phyloP scores from a whole-genome alignment of 1,284 basidiomycete species.

The Malassezia arunalokei region DNA sequence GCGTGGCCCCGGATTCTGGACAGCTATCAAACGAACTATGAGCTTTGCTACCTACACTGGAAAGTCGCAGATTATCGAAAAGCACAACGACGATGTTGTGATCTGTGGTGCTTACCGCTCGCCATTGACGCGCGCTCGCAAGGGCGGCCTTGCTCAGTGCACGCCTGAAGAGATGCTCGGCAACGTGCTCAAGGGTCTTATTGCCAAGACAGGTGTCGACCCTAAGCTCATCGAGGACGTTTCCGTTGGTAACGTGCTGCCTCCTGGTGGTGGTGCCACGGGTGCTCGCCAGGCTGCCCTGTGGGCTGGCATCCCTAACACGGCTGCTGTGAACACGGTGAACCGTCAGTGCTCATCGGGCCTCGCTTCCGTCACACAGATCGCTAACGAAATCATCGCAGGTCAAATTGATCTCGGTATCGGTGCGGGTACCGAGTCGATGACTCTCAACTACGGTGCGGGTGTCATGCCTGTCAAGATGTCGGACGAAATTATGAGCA shows the following conservation, averaged over 20 bases:
- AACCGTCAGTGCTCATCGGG: conserved; percentile 85
- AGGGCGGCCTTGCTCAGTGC: conserved; percentile 75
- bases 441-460: conserved; percentile 61
- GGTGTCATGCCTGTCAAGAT: conserved; percentile 60
- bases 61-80: conserved; percentile 14
- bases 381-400: conserved; percentile 68
- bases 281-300: conserved; percentile 89
- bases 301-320: conserved; percentile 70
- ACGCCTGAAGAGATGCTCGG: conserved; percentile 81
- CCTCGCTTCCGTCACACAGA: conserved; percentile 73
- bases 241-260: conserved; percentile 83
- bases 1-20: neutral
- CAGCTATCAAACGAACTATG: neutral
- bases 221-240: conserved; percentile 62
- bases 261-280: conserved; percentile 75
- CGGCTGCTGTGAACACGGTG: conserved; percentile 61
- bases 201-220: conserved; percentile 54
- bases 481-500: conserved; percentile 67
- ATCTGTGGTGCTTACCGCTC: conserved; percentile 77
- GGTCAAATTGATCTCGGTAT: conserved; percentile 66
- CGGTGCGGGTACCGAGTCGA: conserved; percentile 86
- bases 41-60: conserved; percentile 14
- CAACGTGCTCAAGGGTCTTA: conserved; percentile 50
- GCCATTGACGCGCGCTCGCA: conserved; percentile 76
- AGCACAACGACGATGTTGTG: conserved; percentile 55